Evolutionary conservation across 305 asterid species (phyloP).

Genomic region (Fraxinus latifolia): DNA sequence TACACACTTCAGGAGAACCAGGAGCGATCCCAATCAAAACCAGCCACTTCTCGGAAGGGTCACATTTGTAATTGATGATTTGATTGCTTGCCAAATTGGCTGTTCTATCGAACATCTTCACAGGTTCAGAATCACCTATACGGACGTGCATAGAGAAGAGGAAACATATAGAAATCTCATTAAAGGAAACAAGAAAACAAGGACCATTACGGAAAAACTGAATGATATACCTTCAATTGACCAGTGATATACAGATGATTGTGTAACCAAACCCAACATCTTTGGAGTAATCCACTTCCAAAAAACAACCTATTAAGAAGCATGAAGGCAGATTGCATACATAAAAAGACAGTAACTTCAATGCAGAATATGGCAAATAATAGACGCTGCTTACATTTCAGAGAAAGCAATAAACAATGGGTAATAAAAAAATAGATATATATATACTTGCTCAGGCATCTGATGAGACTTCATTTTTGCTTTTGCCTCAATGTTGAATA

Average conservation of each 20-base stretch:
- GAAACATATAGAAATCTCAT: conserved; percentile 2
- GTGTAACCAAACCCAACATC: conserved; percentile 40
- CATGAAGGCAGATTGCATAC: background rate
- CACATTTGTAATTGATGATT: conserved; percentile 89
- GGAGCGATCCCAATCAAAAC: conserved; percentile 97
- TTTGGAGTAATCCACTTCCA: conserved; percentile 23
- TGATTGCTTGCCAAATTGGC: conserved; percentile 89
- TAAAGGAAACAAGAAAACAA: background rate
- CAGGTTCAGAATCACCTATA: conserved; percentile 92
- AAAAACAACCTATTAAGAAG: background rate
- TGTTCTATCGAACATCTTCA: conserved; percentile 91
- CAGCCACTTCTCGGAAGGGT: conserved; percentile 98
- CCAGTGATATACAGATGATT: conserved; percentile 48
- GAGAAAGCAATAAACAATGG: background rate
- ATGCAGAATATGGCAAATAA: conserved; percentile 5
- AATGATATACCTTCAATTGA: conserved; percentile 50
- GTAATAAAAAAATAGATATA: background rate
- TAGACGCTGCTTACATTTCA: background rate
- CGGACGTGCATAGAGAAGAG: conserved; percentile 20
- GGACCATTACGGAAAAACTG: background rate
- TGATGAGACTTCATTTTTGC: conserved; percentile 89
- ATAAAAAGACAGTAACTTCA: conserved; percentile 4
- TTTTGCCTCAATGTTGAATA: conserved; percentile 95
- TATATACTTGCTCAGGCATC: conserved; percentile 7
- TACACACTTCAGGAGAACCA: conserved; percentile 87